These are phyloP conservation scores for Clarireedia monteithiana DNA, from an alignment of 2,329 filamentous ascomycete genomes.

Conservation along the genomic window DNA sequence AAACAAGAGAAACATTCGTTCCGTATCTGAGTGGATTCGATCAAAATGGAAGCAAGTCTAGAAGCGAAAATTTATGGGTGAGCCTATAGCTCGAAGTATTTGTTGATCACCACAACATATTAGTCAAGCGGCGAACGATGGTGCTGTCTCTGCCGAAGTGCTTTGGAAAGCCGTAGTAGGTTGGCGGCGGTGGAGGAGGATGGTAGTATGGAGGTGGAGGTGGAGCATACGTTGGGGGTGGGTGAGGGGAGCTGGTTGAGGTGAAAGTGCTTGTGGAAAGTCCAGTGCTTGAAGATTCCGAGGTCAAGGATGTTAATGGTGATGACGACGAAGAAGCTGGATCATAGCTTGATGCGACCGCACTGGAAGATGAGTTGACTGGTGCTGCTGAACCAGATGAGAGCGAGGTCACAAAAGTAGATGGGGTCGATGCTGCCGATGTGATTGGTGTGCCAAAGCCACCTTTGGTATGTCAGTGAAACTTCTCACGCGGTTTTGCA, in stretches of 20 bases:
- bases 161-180: not conserved
- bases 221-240: conserved; percentile 6
- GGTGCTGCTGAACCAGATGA: conserved; percentile 3
- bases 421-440: conserved; percentile 5
- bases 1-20: conserved; percentile 1
- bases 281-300: not conserved
- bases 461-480: conserved; percentile 2
- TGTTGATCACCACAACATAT: conserved; percentile 9
- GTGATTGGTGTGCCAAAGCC: conserved; percentile 6
- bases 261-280: not conserved
- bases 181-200: conserved; percentile 3
- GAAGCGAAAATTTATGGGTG: conserved; percentile 15
- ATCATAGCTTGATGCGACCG: conserved; percentile 1
- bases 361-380: not conserved
- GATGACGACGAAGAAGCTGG: not conserved
- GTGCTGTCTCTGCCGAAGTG: not conserved
- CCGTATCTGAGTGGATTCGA: conserved; percentile 3
- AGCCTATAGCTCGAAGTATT: conserved; percentile 2
- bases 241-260: not conserved
- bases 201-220: conserved; percentile 9
- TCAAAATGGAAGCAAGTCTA: conserved; percentile 17
- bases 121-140: conserved; percentile 1
- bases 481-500: not conserved
- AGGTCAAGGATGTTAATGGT: not conserved
- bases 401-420: conserved; percentile 13